phyloP scores from a whole-genome alignment of 805 yeast genomes.

The Saccharomycopsis fodiens region DNA sequence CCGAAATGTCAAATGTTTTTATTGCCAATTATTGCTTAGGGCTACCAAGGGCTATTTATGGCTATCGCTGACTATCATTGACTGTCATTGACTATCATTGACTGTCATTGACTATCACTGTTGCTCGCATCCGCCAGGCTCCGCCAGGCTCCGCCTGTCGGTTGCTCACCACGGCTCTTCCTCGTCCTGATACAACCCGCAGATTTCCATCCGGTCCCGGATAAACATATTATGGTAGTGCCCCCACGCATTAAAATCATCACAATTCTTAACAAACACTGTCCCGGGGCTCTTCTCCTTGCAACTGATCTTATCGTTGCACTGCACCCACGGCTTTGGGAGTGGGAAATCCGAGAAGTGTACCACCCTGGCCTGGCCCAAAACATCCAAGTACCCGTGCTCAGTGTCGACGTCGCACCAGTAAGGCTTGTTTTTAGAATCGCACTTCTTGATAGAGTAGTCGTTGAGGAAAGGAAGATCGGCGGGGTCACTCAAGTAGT shows the following conservation, averaged over 20 bases:
- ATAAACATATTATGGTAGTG: conserved; percentile 19
- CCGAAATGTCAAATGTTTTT: no score
- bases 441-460: conserved; percentile 16
- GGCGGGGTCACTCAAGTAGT: conserved; percentile 38
- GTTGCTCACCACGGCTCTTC: background rate
- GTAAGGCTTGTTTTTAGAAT: conserved; percentile 8
- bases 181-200: conserved; percentile 13
- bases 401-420: conserved; percentile 17
- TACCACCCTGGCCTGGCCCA: conserved; percentile 32
- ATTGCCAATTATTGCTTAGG: no score
- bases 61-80: no score
- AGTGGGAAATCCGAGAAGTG: conserved; percentile 65
- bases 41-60: no score
- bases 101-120: no score
- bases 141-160: no score
- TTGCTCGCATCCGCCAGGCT: no score
- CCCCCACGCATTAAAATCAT: conserved; percentile 20
- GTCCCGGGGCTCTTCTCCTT: background rate
- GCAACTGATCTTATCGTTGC: conserved; percentile 10
- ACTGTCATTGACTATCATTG: no score
- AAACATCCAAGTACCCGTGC: conserved; percentile 25
- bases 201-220: conserved; percentile 14
- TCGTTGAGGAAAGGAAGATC: conserved; percentile 26
- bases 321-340: conserved; percentile 54
- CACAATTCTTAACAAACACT: conserved; percentile 11